Evolutionary conservation across 108 stramenopile genomes (phyloP), one percentile per base, ranked within the genome.

Genomic region (Nitzschia sp.): DNA sequence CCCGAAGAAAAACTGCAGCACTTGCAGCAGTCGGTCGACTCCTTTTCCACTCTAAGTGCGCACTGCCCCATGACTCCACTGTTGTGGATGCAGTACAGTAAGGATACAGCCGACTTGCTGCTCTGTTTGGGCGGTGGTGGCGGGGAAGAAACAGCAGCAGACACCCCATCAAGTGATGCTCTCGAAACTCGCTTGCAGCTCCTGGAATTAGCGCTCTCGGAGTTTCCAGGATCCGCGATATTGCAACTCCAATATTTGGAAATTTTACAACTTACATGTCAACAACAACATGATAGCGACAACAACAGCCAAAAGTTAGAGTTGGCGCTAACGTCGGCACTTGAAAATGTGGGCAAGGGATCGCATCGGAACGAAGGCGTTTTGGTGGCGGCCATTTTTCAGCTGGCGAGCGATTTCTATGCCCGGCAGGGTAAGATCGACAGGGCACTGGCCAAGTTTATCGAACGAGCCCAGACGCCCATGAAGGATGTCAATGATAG

Each of bases 41-140:
- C 46, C 1, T 79, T 83, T 35, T 53, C 56, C 17, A 54, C 34
- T 16, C 61, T 88, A 22, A 66, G 63, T 22, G 31, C 48, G 46
- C 74, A 86, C 62, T 94, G 93, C 62, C 89, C 88, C 73, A 90
- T 94, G 90, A 91, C 93, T 19, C 93, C 93, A 22, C 65, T 89
- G 32, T 62, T 94, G 16, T 94, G 93, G 93, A 92, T 94, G 71
- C 93, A 92, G 63, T 92, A 94, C 67, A 87, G 85, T 2, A 32
- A 71, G 5, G 90, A 90, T 58, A 80, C 83, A 13, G 70, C 63
- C 23, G 59, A 80, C 1, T 64, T 89, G 44, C 52, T 88, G 56
- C 38, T 59, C 5, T 69, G 53, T 1, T 41, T 86, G 61, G 38
- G 66, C 41, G 29, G n/a, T 19, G 62, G 72, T 58, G 61, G 28